phyloP scores from a whole-genome alignment of 1,284 basidiomycete genomes.

The Microbotryum intermedium region DNA sequence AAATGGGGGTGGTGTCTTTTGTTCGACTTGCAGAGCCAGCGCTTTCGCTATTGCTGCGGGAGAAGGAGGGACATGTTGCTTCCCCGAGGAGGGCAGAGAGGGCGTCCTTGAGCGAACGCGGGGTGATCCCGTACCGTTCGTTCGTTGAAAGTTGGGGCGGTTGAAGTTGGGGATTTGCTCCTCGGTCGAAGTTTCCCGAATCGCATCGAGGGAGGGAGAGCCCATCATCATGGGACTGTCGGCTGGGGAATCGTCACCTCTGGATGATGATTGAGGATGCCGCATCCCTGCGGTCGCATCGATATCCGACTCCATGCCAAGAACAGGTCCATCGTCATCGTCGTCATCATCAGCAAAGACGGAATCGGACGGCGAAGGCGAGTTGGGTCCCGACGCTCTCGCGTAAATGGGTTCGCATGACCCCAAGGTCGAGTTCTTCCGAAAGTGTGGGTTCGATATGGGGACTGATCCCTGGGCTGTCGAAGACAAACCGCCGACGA shows the following conservation, averaged over 20 bases:
- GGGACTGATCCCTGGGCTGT: too few relatives aligned
- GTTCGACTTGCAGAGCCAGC: constrained; percentile 2
- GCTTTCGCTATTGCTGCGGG: constrained; percentile 22
- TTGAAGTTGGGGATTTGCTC: background rate
- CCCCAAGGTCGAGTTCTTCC: too few relatives aligned
- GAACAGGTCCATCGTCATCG: background rate
- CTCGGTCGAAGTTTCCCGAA: background rate
- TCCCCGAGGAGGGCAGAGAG: background rate
- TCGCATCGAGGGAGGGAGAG: background rate
- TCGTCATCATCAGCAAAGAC: background rate
- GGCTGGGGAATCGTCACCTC: too few relatives aligned
- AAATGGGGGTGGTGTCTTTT: constrained; percentile 24
- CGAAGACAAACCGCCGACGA: too few relatives aligned
- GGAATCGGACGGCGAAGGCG: background rate
- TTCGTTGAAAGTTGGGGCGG: constrained; percentile 11
- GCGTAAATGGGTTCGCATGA: too few relatives aligned
- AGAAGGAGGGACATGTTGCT: constrained; percentile 9
- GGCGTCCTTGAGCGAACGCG: background rate
- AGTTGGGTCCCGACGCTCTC: too few relatives aligned
- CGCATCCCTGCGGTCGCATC: too few relatives aligned
- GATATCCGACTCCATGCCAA: too few relatives aligned
- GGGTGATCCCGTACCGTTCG: background rate
- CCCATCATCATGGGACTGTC: constrained; percentile 2
- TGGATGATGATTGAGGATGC: too few relatives aligned
- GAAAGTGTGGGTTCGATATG: too few relatives aligned